Percentiles rank a stretch among this genome's conserved stretches.
These are phyloP conservation scores for Elongisporangium anandrum DNA, from an alignment of 352 stramenopile species.

Conservation along the genomic window DNA sequence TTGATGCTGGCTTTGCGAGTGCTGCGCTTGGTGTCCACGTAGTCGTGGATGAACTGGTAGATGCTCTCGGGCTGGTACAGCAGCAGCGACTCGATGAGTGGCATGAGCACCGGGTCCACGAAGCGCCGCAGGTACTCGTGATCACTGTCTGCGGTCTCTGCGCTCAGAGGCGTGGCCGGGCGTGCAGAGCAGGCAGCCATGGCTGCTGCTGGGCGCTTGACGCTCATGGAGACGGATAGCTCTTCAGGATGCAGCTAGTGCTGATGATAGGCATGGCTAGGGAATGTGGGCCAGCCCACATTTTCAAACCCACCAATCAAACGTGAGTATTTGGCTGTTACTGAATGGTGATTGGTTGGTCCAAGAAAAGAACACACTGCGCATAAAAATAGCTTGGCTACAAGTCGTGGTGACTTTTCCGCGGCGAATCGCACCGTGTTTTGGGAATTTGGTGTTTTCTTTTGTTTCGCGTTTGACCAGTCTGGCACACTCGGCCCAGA, in stretches of 20 bases:
- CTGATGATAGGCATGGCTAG: not conserved
- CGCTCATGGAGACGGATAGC: not conserved
- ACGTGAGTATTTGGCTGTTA: not conserved
- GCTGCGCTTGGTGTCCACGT: conserved; percentile 40
- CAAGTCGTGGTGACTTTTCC: conserved; percentile 1
- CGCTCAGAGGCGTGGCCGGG: not conserved
- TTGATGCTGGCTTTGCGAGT: conserved; percentile 2
- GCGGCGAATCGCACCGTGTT: not conserved
- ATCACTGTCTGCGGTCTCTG: conserved; percentile 38
- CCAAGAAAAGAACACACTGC: not conserved
- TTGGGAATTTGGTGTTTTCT: not conserved
- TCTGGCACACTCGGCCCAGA: not conserved
- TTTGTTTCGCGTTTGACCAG: not conserved
- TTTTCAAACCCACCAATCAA: not conserved
- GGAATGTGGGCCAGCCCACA: not conserved
- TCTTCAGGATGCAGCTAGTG: too few species aligned
- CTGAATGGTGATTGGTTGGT: not conserved
- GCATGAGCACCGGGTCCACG: conserved; percentile 80
- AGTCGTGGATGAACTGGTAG: conserved; percentile 81
- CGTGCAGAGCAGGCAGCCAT: not conserved
- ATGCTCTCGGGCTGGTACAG: conserved; percentile 77
- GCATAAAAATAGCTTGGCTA: conserved; percentile 5
- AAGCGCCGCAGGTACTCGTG: conserved; percentile 77
- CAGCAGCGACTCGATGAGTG: conserved; percentile 72
- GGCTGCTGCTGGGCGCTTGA: not conserved